Percentiles rank a stretch among this genome's conserved stretches.
phyloP scores from a whole-genome alignment of 169 alveolate species.

The Babesia ovis region DNA sequence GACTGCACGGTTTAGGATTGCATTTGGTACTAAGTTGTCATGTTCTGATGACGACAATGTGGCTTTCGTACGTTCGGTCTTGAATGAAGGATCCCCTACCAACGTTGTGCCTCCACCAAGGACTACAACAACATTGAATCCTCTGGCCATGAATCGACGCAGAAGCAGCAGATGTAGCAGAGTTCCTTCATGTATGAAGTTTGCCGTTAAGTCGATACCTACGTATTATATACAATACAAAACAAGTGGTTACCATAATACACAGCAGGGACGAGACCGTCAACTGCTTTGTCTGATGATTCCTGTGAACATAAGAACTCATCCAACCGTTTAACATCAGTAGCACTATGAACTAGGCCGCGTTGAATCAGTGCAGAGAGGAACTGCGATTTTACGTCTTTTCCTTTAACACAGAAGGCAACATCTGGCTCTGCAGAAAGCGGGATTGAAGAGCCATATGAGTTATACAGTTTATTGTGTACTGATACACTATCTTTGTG shows the following conservation, averaged over 20 bases:
- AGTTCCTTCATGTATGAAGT: slow-evolving; percentile 77
- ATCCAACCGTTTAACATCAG: slow-evolving; percentile 45
- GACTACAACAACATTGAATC: slow-evolving; percentile 70
- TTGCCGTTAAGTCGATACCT: slow-evolving; percentile 79
- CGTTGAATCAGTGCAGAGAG: slow-evolving; percentile 47
- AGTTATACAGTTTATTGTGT: background rate
- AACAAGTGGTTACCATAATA: slow-evolving; percentile 42
- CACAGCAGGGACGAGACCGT: slow-evolving; percentile 31
- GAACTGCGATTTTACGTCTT: slow-evolving; percentile 11
- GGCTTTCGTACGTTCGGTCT: slow-evolving; percentile 44
- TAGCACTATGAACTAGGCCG: slow-evolving; percentile 39
- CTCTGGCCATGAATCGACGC: slow-evolving; percentile 65
- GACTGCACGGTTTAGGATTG: slow-evolving; percentile 30
- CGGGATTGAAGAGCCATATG: background rate
- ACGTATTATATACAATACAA: slow-evolving; percentile 6
- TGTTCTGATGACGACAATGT: slow-evolving; percentile 13
- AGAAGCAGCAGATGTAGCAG: slow-evolving; percentile 74
- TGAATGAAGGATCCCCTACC: slow-evolving; percentile 83
- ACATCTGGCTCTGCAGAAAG: background rate
- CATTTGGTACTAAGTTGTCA: slow-evolving; percentile 4
- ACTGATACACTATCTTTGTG: background rate
- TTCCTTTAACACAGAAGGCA: background rate
- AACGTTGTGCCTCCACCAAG: slow-evolving; percentile 80
- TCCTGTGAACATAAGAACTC: slow-evolving; percentile 27
- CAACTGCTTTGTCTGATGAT: background rate